Evolutionary conservation across 306 rosid genomes (phyloP).

Genomic region (Calophaca sinica): DNA sequence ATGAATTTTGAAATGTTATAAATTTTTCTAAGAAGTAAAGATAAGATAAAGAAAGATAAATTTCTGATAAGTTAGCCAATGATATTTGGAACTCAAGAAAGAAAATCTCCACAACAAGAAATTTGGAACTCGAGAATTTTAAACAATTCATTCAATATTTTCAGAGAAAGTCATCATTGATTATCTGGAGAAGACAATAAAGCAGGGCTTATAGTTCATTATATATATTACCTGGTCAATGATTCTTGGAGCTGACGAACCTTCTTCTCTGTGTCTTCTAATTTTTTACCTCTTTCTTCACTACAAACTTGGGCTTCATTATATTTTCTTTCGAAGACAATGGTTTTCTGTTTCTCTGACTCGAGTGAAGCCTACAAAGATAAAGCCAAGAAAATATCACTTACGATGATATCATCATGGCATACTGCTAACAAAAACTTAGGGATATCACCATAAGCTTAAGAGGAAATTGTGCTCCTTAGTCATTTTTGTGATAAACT

Average conservation of each 20-base stretch:
- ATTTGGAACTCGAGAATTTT: conserved; percentile 33
- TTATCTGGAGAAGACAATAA: conserved; percentile 22
- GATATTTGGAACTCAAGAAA: conserved; percentile 10
- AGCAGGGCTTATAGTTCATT: conserved; percentile 36
- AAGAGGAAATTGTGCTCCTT: conserved; percentile 29
- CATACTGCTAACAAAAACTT: conserved; percentile 26
- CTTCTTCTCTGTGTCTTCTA: conserved; percentile 81
- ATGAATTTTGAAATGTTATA: conserved; percentile 35
- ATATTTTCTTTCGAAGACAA: conserved; percentile 69
- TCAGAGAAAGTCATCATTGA: conserved; percentile 19
- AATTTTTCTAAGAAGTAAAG: conserved; percentile 7
- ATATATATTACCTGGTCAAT: conserved; percentile 63
- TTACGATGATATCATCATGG: conserved; percentile 38
- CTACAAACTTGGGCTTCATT: conserved; percentile 63
- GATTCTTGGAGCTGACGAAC: conserved; percentile 78
- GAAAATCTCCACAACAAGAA: conserved; percentile 32
- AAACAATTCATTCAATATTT: conserved; percentile 31
- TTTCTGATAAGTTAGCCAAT: conserved; percentile 22
- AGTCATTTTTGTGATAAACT: conserved; percentile 41
- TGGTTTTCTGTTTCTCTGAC: conserved; percentile 67
- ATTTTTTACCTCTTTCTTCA: conserved; percentile 63
- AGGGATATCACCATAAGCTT: conserved; percentile 45
- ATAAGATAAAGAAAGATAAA: conserved; percentile 23
- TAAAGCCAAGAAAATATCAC: conserved; percentile 46
- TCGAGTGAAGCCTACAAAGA: conserved; percentile 58